Conservation (phyloP, 208 protist species). For the Trypanosoma scelopori region DNA sequence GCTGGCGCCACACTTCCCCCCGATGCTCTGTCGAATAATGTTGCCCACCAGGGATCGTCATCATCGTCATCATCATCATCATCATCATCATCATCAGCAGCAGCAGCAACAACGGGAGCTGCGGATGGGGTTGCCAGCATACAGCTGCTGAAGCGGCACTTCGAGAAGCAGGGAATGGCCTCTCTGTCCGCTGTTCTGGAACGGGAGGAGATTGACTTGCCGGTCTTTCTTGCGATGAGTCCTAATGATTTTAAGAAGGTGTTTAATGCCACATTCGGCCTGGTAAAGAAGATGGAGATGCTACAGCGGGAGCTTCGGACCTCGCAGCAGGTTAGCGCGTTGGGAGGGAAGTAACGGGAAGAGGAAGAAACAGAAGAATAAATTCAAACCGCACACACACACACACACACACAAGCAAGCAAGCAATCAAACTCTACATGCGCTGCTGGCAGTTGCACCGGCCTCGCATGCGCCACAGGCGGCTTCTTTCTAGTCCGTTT, state of each 20-base stretch:
- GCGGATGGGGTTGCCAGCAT: slow-evolving; percentile 41
- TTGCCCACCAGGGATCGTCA: not conserved
- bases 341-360: not conserved
- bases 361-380: slow-evolving; percentile 6
- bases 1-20: slow-evolving; percentile 54
- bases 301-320: slow-evolving; percentile 71
- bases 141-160: slow-evolving; percentile 48
- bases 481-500: not conserved
- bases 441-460: not conserved
- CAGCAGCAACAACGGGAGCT: not conserved
- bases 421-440: not conserved
- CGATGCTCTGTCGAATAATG: slow-evolving; percentile 1
- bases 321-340: slow-evolving; percentile 1
- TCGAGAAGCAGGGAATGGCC: slow-evolving; percentile 64
- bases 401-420: not conserved
- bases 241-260: slow-evolving; percentile 62
- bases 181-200: slow-evolving; percentile 43
- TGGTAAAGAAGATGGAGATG: slow-evolving; percentile 71
- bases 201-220: slow-evolving; percentile 77
- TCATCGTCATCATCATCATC: not conserved
- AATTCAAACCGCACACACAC: not conserved
- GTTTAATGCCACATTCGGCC: slow-evolving; percentile 84
- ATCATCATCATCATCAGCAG: not conserved
- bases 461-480: not conserved
- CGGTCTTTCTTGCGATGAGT: slow-evolving; percentile 78